Conservation (phyloP, 2,329 filamentous ascomycete genomes). For the Acephala macrosclerotiorum region DNA sequence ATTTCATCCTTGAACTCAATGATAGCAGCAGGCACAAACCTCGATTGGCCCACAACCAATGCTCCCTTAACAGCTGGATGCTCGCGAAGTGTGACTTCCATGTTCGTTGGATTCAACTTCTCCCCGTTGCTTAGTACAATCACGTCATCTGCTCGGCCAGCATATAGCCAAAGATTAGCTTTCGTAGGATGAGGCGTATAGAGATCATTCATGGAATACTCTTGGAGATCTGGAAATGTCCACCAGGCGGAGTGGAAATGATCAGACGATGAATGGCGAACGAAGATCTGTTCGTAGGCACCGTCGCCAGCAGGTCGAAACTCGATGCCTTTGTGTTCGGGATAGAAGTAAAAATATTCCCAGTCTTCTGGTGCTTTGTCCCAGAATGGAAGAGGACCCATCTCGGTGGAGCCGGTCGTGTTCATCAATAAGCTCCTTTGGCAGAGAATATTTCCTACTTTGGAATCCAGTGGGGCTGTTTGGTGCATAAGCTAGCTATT, state of each 20-base stretch:
- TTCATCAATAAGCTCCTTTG: constrained; percentile 46
- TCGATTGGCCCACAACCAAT: constrained; percentile 45
- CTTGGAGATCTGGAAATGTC: constrained; percentile 14
- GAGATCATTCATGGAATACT: constrained; percentile 42
- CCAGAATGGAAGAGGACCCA: constrained; percentile 1
- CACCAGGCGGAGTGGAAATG: constrained; percentile 43
- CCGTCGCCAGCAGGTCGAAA: constrained; percentile 26
- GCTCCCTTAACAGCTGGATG: constrained; percentile 44
- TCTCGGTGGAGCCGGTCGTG: constrained; percentile 29
- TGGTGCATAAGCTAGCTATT: too few species aligned
- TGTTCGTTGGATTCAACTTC: constrained; percentile 51
- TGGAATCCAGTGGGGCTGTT: not conserved
- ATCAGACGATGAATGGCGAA: constrained; percentile 17
- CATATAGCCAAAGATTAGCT: constrained; percentile 45
- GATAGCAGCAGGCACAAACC: constrained; percentile 11
- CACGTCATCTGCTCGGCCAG: constrained; percentile 49
- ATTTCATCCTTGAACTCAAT: constrained; percentile 4
- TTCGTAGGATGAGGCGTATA: constrained; percentile 48
- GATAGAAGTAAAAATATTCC: constrained; percentile 24
- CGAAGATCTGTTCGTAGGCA: constrained; percentile 1
- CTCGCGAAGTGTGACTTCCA: constrained; percentile 47
- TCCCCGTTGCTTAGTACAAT: constrained; percentile 54
- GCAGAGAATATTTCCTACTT: constrained; percentile 27
- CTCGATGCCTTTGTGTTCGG: constrained; percentile 15
- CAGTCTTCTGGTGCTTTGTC: constrained; percentile 18